Evolutionary conservation across 1,284 basidiomycete genomes (phyloP).

Genomic region (Heterobasidion annosum): DNA sequence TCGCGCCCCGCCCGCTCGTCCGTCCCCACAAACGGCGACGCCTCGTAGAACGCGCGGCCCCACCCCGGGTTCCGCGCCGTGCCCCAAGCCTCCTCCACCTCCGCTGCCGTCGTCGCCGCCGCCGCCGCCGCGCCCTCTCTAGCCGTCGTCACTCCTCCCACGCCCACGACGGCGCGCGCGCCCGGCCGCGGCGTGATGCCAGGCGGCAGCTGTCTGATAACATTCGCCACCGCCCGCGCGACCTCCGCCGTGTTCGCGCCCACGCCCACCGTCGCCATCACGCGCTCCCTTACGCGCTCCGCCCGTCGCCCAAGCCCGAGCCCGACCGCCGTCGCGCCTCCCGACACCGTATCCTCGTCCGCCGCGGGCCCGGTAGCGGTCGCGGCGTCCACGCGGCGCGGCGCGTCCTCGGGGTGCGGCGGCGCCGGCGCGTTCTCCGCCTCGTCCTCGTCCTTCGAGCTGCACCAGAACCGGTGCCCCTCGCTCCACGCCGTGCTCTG

Average conservation of each 20-base stretch:
- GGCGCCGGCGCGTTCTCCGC: constrained; percentile 20
- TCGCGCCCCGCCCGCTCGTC: constrained; percentile 1
- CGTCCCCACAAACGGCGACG: constrained; percentile 10
- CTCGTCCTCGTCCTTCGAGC: constrained; percentile 66
- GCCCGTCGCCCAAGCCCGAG: constrained; percentile 10
- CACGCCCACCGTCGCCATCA: constrained; percentile 16
- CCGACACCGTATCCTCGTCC: constrained; percentile 7
- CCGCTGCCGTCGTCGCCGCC: not conserved
- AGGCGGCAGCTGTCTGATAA: not conserved
- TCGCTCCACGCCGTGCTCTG: constrained; percentile 97
- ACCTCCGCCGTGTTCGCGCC: constrained; percentile 10
- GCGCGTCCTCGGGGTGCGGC: not conserved
- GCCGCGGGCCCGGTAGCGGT: not conserved
- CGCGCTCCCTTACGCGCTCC: constrained; percentile 19
- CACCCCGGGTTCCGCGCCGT: constrained; percentile 7
- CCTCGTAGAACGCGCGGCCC: constrained; percentile 13
- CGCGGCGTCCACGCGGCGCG: not conserved
- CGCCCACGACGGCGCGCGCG: not conserved
- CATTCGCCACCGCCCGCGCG: constrained; percentile 9
- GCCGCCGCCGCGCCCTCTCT: not conserved
- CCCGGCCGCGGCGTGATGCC: not conserved
- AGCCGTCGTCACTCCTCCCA: not conserved
- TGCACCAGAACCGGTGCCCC: constrained; percentile 90
- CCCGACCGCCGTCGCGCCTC: not conserved
- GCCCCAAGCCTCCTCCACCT: constrained; percentile 4